Base-by-base conservation (phyloP, 176 grass and related monocot genomes). In the Oryza rufipogon region DNA sequence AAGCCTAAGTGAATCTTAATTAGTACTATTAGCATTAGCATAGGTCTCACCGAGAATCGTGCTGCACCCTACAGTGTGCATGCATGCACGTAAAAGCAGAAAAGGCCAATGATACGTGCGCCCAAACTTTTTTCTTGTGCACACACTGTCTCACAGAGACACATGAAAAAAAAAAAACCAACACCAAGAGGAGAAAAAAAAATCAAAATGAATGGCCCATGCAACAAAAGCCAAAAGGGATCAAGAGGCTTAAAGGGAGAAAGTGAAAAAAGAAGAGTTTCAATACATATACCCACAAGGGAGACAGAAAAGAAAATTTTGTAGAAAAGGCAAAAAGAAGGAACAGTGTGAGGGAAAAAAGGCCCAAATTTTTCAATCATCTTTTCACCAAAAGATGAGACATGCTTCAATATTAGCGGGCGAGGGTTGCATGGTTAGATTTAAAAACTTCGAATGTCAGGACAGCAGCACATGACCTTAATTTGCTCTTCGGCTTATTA, bases 51-150 rank as follows among this genome's bases (percentile, higher is more conserved):
- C 38, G 87, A 76, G 80, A 81, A 76, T 63, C 90, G 77, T 73
- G 86, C 49, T 73, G 86, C 49, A 15, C 68, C 64, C 60, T 51
- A 30, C 68, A 28, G 44, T 32, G 52, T 80, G 70, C 74, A 86
- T 79, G 71, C 75, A 86, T 61, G 68, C 75, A 89, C 15, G 41
- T 68, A 90, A 87, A 90, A 90, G 80, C 70, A 45, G 64, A 65
- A 80, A 87, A 72, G 86, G 60, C 64, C 81, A 90, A 83, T 80
- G 77, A 81, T 81, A 87, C 76, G 76, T 87, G 84, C 49, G 80
- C 87, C 46, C 79, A 83, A 48, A 60, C 45, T 48, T 71, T 84
- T 58, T 1, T 41, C 38, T 19, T 19, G 77, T 30, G 70, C 76
- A 65, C 76, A 65, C 42, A 79, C 56, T n/a, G 58, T 63, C 58